These are phyloP conservation scores for Colletotrichum tanaceti DNA, from an alignment of 2,329 filamentous ascomycete genomes.

Conservation along the genomic window DNA sequence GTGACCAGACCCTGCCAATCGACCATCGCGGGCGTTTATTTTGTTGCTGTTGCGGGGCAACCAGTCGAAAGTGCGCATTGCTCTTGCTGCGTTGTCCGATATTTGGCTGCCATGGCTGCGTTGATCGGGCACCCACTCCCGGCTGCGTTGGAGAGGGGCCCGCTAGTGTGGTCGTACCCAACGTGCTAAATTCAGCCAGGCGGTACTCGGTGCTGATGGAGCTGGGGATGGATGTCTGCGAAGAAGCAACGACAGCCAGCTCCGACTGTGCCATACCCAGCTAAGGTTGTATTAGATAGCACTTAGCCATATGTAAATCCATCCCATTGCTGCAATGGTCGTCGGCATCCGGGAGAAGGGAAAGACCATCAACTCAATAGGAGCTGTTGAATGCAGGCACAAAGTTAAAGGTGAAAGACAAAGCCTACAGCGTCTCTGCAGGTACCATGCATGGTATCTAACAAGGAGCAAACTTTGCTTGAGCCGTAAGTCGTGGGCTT, in stretches of 20 bases:
- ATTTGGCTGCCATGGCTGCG: slow-evolving; percentile 31
- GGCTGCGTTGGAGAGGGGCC: slow-evolving; percentile 19
- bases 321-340: too few species aligned
- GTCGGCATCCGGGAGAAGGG: too few species aligned
- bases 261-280: neutral
- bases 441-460: too few species aligned
- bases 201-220: neutral
- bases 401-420: too few species aligned
- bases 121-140: slow-evolving; percentile 34
- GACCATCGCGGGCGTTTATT: slow-evolving; percentile 24
- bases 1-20: slow-evolving; percentile 26
- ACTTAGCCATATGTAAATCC: too few species aligned
- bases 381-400: too few species aligned
- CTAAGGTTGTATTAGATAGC: too few species aligned
- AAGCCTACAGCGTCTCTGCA: too few species aligned
- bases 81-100: slow-evolving; percentile 10
- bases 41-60: slow-evolving; percentile 37
- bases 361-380: too few species aligned
- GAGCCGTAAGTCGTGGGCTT: too few species aligned
- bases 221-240: neutral
- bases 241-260: slow-evolving; percentile 2
- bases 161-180: slow-evolving; percentile 29
- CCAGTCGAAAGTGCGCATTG: neutral
- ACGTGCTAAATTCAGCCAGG: slow-evolving; percentile 8
- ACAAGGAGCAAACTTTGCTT: too few species aligned